phyloP scores from a whole-genome alignment of 305 asterid species.

The Fraxinus angustifolia region DNA sequence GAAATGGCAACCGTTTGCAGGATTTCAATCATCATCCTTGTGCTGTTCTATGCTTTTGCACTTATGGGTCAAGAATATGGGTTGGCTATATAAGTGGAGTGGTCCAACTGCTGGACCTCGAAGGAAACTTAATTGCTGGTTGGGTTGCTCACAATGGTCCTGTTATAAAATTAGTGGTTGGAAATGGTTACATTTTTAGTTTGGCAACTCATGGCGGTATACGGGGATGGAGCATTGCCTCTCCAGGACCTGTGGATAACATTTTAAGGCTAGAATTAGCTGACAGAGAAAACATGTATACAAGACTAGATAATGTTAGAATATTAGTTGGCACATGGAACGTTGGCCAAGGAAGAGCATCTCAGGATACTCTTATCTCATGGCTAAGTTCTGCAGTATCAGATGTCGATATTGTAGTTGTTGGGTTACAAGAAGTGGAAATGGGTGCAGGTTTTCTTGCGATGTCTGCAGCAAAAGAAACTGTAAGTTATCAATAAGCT shows the following conservation, averaged over 20 bases:
- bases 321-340: constrained; percentile 89
- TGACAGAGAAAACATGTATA: constrained; percentile 55
- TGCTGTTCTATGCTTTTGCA: constrained; percentile 68
- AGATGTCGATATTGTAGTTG: constrained; percentile 79
- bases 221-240: constrained; percentile 85
- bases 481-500: constrained; percentile 44
- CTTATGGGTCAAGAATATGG: constrained; percentile 80
- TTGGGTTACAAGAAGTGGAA: constrained; percentile 93
- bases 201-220: constrained; percentile 95
- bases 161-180: constrained; percentile 58
- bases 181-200: constrained; percentile 61
- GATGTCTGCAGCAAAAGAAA: constrained; percentile 97
- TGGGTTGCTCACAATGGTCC: constrained; percentile 95
- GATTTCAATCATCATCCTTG: constrained; percentile 79
- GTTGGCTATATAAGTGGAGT: constrained; percentile 79
- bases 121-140: constrained; percentile 63
- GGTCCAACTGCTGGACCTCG: constrained; percentile 73
- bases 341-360: constrained; percentile 94
- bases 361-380: constrained; percentile 74
- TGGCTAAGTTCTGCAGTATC: constrained; percentile 79
- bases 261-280: constrained; percentile 60
- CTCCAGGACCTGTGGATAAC: constrained; percentile 76
- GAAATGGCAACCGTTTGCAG: constrained; percentile 75
- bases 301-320: constrained; percentile 51
- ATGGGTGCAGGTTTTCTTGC: constrained; percentile 99